A percentile compares a stretch with the other conserved stretches of the same genome.
phyloP scores from a whole-genome alignment of 164 flowering plant genomes.

The Chloranthus sessilifolius region DNA sequence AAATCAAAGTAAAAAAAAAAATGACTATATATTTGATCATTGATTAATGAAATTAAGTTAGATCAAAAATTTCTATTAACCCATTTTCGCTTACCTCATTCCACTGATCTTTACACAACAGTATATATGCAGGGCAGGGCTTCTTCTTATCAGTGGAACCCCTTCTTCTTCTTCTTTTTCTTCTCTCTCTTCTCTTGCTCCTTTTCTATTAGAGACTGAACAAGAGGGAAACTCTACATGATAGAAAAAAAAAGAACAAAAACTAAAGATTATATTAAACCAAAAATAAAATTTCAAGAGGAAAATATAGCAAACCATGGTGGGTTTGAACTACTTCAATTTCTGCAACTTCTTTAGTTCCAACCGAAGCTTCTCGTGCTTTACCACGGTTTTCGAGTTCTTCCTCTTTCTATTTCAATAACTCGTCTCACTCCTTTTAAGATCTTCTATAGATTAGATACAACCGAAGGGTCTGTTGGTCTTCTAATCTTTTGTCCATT shows the following conservation, averaged over 20 bases:
- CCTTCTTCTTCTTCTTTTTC: slow-evolving; percentile 45
- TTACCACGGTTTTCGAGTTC: slow-evolving; percentile 42
- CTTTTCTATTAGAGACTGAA: slow-evolving; percentile 43
- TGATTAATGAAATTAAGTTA: neutral
- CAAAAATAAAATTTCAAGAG: neutral
- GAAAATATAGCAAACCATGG: slow-evolving; percentile 40
- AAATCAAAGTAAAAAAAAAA: neutral
- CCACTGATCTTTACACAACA: slow-evolving; percentile 93
- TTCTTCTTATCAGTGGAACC: slow-evolving; percentile 53
- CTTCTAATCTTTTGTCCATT: too few relatives aligned
- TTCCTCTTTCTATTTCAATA: slow-evolving; percentile 59
- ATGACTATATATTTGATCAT: neutral
- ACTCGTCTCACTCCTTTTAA: slow-evolving; percentile 55
- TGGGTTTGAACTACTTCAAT: slow-evolving; percentile 84
- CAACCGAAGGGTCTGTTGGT: too few relatives aligned
- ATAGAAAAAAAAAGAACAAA: slow-evolving; percentile 4
- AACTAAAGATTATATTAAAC: neutral
- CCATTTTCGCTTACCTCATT: slow-evolving; percentile 70
- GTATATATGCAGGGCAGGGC: slow-evolving; percentile 66
- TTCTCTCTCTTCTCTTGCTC: slow-evolving; percentile 54
- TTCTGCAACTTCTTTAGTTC: slow-evolving; percentile 92
- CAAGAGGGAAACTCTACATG: slow-evolving; percentile 42
- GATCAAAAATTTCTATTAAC: neutral
- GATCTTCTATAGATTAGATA: too few relatives aligned
- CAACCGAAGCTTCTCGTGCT: slow-evolving; percentile 65